Conservation (phyloP, 2,329 filamentous ascomycete species). For the Tolypocladium cylindrosporum region DNA sequence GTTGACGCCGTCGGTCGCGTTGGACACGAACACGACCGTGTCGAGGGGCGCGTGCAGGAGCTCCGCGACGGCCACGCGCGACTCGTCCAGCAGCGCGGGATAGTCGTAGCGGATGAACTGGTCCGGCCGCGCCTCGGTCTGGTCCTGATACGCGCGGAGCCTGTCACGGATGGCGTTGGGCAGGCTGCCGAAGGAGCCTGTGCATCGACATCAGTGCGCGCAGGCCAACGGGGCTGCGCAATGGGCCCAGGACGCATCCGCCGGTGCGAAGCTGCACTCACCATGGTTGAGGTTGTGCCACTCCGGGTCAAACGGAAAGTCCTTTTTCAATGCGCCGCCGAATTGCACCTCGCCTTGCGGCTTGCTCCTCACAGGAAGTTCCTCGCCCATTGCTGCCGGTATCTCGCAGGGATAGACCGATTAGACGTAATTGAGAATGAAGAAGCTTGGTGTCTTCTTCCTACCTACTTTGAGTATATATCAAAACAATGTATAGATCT, state of each 20-base stretch:
- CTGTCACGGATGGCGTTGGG: conserved; percentile 51
- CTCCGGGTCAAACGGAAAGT: conserved; percentile 60
- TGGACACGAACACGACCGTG: conserved; percentile 67
- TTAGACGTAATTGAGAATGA: neutral
- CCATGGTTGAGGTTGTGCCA: conserved; percentile 74
- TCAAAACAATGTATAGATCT: neutral
- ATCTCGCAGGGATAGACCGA: neutral
- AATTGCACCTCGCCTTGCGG: conserved; percentile 10
- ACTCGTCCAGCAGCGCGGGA: conserved; percentile 51
- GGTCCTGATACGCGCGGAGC: conserved; percentile 55
- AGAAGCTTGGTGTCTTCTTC: neutral
- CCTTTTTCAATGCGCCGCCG: conserved; percentile 37
- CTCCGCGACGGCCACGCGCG: conserved; percentile 56
- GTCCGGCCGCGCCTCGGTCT: conserved; percentile 61
- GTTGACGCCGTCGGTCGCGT: conserved; percentile 72
- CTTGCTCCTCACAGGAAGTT: conserved; percentile 1
- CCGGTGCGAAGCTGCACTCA: conserved; percentile 21
- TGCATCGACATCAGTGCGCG: too few relatives aligned
- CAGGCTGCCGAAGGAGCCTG: conserved; percentile 72
- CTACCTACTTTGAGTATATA: neutral
- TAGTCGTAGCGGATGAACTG: conserved; percentile 63
- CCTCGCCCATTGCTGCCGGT: conserved; percentile 1
- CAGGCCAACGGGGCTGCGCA: neutral
- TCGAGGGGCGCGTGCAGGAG: conserved; percentile 56
- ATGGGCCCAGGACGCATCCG: neutral